Evolutionary conservation across 345 rosid genomes (phyloP), one percentile per base, ranked within the genome.

Genomic region (Salix arbutifolia): DNA sequence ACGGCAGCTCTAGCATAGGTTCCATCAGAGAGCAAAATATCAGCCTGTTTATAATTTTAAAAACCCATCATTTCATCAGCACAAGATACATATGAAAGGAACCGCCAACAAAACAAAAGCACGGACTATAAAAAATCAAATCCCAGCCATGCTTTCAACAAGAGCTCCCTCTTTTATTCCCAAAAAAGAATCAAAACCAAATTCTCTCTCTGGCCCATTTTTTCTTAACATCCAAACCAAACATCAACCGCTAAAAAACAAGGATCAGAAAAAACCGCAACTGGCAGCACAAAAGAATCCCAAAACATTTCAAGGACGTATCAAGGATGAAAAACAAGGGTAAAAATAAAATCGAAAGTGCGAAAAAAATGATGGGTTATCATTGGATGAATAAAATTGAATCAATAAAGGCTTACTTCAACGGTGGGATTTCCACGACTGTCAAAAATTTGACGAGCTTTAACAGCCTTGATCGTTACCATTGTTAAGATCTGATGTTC

Each of bases 401-500:
- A 60, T n/a, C 21, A 67, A 60, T 67, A 48, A 77, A 50, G 21
- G 74, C 79, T 73, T 50, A 94, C 97, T 93, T 94, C 98, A 19
- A 94, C 98, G 65, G 98, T 94, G 33, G 98, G 98, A 50, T 94
- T 94, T 28, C 98, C 97, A 84, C 98, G 97, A 91, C 98, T 94
- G 85, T 94, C 97, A 82, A 91, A 94, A 84, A 94, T 94, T 89
- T 94, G 98, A 76, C 98, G 85, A 38, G 97, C 98, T 68, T 90
- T 90, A 76, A 94, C 86, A 76, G 26, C 74, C 78, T 80, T 77
- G 78, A 94, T 94, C 13, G 91, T 86, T 4, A 91, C 79, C 83
- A 80, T 80, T 76, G 64, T 37, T 8, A n/a, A n/a, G 53, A 21
- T 68, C 18, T 12, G 8, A 8, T 10, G 46, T 37, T 65, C 21